Evolutionary conservation across 2,329 filamentous ascomycete species (phyloP).

Genomic region (Colletotrichum sp.): DNA sequence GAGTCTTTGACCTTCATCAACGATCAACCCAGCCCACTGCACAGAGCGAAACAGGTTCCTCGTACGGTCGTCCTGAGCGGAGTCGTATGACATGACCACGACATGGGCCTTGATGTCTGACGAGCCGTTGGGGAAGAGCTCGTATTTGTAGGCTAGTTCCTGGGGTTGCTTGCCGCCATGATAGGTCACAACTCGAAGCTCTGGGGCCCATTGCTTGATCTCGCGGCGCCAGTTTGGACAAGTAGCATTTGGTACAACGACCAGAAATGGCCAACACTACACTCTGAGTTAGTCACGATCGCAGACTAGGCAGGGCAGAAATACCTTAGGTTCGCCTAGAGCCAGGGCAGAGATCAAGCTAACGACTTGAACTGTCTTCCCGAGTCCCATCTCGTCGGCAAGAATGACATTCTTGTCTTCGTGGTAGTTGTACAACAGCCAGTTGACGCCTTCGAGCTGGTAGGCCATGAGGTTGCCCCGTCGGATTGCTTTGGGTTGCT

Average conservation of each 20-base stretch:
- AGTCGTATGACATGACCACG: conserved; percentile 94
- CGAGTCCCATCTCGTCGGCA: conserved; percentile 97
- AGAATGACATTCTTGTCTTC: conserved; percentile 84
- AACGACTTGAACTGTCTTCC: conserved; percentile 95
- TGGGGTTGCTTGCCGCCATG: conserved; percentile 80
- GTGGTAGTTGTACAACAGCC: conserved; percentile 92
- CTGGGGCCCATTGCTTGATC: conserved; percentile 91
- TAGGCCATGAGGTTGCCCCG: conserved; percentile 91
- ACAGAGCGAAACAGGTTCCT: conserved; percentile 70
- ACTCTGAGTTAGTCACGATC: neutral
- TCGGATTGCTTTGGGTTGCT: conserved; percentile 75
- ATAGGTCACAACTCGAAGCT: conserved; percentile 87
- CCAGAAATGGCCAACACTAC: conserved; percentile 85
- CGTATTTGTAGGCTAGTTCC: conserved; percentile 78
- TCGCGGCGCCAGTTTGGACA: conserved; percentile 98
- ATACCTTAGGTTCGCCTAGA: conserved; percentile 61
- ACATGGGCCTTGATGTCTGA: conserved; percentile 84
- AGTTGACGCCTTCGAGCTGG: conserved; percentile 91
- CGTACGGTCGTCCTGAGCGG: conserved; percentile 75
- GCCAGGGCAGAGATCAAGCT: conserved; percentile 78
- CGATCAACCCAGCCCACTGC: conserved; percentile 85
- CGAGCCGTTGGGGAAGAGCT: conserved; percentile 75
- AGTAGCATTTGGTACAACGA: conserved; percentile 93
- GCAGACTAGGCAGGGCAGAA: neutral
- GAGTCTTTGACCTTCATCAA: conserved; percentile 93